phyloP scores from a whole-genome alignment of 2,329 filamentous ascomycete species.

The Alternaria longipes region DNA sequence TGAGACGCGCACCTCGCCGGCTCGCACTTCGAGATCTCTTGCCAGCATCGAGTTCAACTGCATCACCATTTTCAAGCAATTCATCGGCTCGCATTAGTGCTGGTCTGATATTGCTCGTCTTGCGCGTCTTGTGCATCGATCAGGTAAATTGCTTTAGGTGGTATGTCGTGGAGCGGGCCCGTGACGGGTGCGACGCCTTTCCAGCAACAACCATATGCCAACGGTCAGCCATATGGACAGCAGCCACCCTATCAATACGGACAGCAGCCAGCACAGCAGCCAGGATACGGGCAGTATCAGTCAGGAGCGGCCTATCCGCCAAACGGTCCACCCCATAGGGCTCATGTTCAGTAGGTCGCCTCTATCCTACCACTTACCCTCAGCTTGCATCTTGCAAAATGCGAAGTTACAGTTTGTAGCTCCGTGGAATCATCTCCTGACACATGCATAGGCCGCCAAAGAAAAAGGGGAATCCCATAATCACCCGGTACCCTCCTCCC shows the following conservation, averaged over 20 bases:
- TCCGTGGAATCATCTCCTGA: slow-evolving; percentile 25
- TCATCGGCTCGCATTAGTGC: slow-evolving; percentile 10
- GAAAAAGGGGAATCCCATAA: slow-evolving; percentile 59
- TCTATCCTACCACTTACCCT: slow-evolving; percentile 8
- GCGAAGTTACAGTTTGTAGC: not conserved
- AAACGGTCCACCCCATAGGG: slow-evolving; percentile 32
- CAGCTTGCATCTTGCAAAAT: not conserved
- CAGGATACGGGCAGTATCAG: slow-evolving; percentile 44
- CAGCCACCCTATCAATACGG: slow-evolving; percentile 43
- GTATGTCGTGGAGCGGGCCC: slow-evolving; percentile 51
- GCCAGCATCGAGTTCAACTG: slow-evolving; percentile 14
- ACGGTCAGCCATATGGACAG: slow-evolving; percentile 40
- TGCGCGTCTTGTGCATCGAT: slow-evolving; percentile 8
- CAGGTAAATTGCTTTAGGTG: slow-evolving; percentile 14
- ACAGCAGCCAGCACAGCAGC: slow-evolving; percentile 42
- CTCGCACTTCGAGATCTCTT: slow-evolving; percentile 26
- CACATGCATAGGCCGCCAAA: slow-evolving; percentile 46
- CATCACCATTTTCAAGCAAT: slow-evolving; percentile 10
- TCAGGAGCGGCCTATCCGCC: slow-evolving; percentile 35
- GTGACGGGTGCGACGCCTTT: slow-evolving; percentile 46
- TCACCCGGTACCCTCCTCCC: slow-evolving; percentile 60
- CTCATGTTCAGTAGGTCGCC: slow-evolving; percentile 45
- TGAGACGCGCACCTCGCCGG: slow-evolving; percentile 32
- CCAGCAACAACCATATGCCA: slow-evolving; percentile 43
- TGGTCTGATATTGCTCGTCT: not conserved